Evolutionary conservation across 192 early-diverging fungal genomes (phyloP).

Genomic region (Funneliformis geosporum): DNA sequence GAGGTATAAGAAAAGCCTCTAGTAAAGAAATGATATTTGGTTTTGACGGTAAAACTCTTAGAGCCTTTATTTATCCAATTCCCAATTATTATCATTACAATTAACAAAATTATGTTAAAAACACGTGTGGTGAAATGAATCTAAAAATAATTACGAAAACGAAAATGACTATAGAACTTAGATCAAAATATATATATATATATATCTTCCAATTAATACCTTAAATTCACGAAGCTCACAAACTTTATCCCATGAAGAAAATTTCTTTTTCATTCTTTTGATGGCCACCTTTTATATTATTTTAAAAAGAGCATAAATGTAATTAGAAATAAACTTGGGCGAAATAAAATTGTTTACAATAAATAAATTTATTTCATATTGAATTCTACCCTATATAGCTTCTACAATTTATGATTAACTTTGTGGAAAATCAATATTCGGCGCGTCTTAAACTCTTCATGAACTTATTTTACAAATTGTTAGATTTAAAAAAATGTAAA

Average conservation of each 20-base stretch:
- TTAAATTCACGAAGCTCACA: slow-evolving; percentile 79
- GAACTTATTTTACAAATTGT: neutral
- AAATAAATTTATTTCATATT: neutral
- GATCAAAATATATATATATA: neutral
- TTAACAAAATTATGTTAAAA: slow-evolving; percentile 5
- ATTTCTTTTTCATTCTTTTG: slow-evolving; percentile 89
- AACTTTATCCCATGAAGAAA: slow-evolving; percentile 68
- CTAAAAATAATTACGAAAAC: neutral
- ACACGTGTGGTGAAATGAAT: neutral
- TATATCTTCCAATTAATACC: slow-evolving; percentile 35
- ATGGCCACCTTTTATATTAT: slow-evolving; percentile 70
- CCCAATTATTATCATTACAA: neutral
- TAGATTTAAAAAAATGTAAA: neutral
- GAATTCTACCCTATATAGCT: neutral
- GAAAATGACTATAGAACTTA: neutral
- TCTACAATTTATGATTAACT: neutral
- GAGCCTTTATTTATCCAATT: slow-evolving; percentile 47
- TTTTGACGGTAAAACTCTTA: slow-evolving; percentile 74
- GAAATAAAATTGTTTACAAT: neutral
- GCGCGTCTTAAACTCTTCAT: neutral
- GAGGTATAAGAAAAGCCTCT: slow-evolving; percentile 76
- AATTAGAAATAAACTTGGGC: neutral
- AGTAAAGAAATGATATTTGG: slow-evolving; percentile 83
- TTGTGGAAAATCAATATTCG: neutral
- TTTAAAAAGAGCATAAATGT: neutral